These are phyloP conservation scores for Yamadazyma kitorensis DNA, from an alignment of 805 yeast species.

Conservation along the genomic window DNA sequence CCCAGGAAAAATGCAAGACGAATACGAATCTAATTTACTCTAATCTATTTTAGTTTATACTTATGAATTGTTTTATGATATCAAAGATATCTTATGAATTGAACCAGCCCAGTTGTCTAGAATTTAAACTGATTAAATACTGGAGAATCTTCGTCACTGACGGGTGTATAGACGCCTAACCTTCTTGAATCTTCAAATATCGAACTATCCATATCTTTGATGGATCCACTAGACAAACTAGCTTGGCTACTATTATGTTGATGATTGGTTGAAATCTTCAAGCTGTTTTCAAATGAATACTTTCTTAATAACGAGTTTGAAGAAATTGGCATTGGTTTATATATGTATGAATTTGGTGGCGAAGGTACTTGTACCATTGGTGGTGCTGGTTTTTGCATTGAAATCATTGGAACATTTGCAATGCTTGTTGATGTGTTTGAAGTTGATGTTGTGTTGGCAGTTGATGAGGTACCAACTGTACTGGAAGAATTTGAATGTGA, in stretches of 20 bases:
- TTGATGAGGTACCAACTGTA: slow-evolving; percentile 7
- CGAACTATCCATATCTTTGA: slow-evolving; percentile 14
- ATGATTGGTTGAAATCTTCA: slow-evolving; percentile 12
- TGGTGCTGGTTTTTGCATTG: slow-evolving; percentile 1
- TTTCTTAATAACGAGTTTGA: slow-evolving; percentile 10
- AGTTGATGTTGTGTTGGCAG: slow-evolving; percentile 6
- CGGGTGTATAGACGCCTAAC: slow-evolving; percentile 29
- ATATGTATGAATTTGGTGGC: slow-evolving; percentile 5
- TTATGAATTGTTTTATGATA: too few relatives aligned
- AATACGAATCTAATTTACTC: too few relatives aligned
- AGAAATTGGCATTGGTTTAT: slow-evolving; percentile 13
- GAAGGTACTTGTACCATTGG: background rate
- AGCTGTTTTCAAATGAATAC: slow-evolving; percentile 4
- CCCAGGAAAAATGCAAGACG: too few relatives aligned
- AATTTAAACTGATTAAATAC: too few relatives aligned
- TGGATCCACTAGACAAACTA: slow-evolving; percentile 16
- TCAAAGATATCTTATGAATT: too few relatives aligned
- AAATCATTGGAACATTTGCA: background rate
- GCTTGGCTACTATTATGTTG: slow-evolving; percentile 24
- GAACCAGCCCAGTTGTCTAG: too few relatives aligned
- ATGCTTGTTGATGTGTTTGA: background rate
- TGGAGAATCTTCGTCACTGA: slow-evolving; percentile 26
- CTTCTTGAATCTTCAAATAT: slow-evolving; percentile 25
- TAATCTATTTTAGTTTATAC: too few relatives aligned
- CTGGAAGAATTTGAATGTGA: background rate